Evolutionary conservation across 108 stramenopile species (phyloP).

Genomic region (Cyclotella atomus): DNA sequence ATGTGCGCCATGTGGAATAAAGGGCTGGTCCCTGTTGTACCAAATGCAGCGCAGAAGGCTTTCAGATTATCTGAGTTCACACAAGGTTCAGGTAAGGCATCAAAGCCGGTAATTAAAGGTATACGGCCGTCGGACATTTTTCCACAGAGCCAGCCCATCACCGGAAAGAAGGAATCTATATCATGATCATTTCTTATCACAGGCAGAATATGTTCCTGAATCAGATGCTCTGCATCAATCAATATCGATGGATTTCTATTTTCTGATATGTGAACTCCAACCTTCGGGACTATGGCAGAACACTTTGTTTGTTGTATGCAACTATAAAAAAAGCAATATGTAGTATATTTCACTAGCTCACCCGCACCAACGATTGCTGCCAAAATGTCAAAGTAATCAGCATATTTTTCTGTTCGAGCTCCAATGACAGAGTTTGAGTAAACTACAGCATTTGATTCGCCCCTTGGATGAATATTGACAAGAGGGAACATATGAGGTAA

Average conservation of each 20-base stretch:
- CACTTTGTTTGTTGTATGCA: background rate
- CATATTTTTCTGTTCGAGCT: slow-evolving; percentile 85
- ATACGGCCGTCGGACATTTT: slow-evolving; percentile 73
- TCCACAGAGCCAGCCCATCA: slow-evolving; percentile 77
- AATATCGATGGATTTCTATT: slow-evolving; percentile 61
- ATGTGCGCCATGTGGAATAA: slow-evolving; percentile 82
- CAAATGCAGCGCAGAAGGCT: slow-evolving; percentile 86
- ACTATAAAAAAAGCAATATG: background rate
- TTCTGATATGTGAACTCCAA: slow-evolving; percentile 65
- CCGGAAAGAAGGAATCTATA: slow-evolving; percentile 70
- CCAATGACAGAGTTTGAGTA: slow-evolving; percentile 81
- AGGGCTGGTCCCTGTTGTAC: slow-evolving; percentile 78
- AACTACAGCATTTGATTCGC: slow-evolving; percentile 87
- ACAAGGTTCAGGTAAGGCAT: slow-evolving; percentile 27
- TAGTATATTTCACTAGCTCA: background rate
- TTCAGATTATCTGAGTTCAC: slow-evolving; percentile 77
- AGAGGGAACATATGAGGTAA: too few species aligned
- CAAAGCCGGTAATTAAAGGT: slow-evolving; percentile 77
- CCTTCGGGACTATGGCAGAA: slow-evolving; percentile 40
- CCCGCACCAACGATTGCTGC: slow-evolving; percentile 67
- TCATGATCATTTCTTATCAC: background rate
- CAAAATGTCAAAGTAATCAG: slow-evolving; percentile 89
- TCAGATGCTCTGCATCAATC: slow-evolving; percentile 55
- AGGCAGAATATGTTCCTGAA: slow-evolving; percentile 29
- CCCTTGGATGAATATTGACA: too few species aligned